These are phyloP conservation scores for Strobilomyces dryophilus DNA, from an alignment of 768 basidiomycete genomes.

Conservation along the genomic window DNA sequence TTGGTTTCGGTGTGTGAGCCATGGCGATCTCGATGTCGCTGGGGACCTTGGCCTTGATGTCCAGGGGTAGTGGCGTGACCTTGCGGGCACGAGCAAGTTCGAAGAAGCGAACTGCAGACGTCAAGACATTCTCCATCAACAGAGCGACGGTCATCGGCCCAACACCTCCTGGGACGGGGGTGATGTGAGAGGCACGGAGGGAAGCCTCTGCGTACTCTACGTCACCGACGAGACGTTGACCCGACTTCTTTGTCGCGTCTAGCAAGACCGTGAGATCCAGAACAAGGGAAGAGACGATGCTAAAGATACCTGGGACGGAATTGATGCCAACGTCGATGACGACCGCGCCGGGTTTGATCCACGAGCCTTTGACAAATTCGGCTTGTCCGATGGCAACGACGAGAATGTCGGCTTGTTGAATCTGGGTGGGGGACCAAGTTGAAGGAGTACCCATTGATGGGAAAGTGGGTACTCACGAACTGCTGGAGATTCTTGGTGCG, in stretches of 20 bases:
- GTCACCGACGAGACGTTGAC: slow-evolving; percentile 94
- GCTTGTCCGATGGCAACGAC: slow-evolving; percentile 97
- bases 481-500: slow-evolving; percentile 76
- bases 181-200: slow-evolving; percentile 81
- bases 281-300: not conserved
- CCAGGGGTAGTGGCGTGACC: slow-evolving; percentile 74
- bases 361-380: slow-evolving; percentile 85
- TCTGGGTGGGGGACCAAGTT: slow-evolving; percentile 37
- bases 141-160: slow-evolving; percentile 99
- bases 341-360: slow-evolving; percentile 93
- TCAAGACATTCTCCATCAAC: slow-evolving; percentile 92
- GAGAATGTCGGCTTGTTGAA: slow-evolving; percentile 85
- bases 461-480: slow-evolving; percentile 50
- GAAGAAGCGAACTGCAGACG: slow-evolving; percentile 80
- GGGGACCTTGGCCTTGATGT: slow-evolving; percentile 82
- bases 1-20: slow-evolving; percentile 89
- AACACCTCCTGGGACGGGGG: slow-evolving; percentile 97
- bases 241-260: slow-evolving; percentile 92
- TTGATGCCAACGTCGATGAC: slow-evolving; percentile 99
- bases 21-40: slow-evolving; percentile 96
- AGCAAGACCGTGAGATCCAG: not conserved
- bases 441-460: slow-evolving; percentile 8
- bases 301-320: slow-evolving; percentile 72
- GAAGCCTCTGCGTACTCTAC: slow-evolving; percentile 83
- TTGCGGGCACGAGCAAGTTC: slow-evolving; percentile 61